Evolutionary conservation across 2,329 filamentous ascomycete genomes (phyloP).

Genomic region (Ceratocystis variospora): DNA sequence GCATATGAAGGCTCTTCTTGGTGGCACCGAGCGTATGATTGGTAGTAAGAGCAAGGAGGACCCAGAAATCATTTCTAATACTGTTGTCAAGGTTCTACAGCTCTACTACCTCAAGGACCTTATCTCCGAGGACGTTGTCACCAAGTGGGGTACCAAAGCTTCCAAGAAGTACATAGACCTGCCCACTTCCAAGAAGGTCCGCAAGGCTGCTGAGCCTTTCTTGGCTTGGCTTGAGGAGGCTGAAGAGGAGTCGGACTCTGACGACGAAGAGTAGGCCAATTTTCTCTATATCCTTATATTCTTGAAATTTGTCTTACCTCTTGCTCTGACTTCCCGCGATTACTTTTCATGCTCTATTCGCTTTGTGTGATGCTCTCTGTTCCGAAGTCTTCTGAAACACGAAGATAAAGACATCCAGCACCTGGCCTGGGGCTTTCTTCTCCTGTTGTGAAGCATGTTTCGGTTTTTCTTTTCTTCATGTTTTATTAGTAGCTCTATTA

Average conservation of each 20-base stretch:
- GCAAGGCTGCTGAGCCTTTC: slow-evolving; percentile 88
- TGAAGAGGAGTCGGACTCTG: slow-evolving; percentile 45
- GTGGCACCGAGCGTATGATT: slow-evolving; percentile 87
- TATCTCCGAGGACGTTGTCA: slow-evolving; percentile 73
- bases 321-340: background rate
- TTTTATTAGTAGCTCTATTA: background rate
- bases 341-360: background rate
- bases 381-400: slow-evolving; percentile 1
- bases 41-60: slow-evolving; percentile 57
- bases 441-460: background rate
- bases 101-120: slow-evolving; percentile 85
- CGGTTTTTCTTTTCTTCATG: background rate
- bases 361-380: background rate
- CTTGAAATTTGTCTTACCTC: background rate
- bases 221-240: slow-evolving; percentile 85
- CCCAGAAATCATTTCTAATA: slow-evolving; percentile 58
- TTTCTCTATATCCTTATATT: background rate
- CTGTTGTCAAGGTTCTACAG: slow-evolving; percentile 80
- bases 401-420: background rate
- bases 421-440: background rate
- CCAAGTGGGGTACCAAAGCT: slow-evolving; percentile 83
- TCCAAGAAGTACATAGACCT: slow-evolving; percentile 98
- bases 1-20: slow-evolving; percentile 89
- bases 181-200: slow-evolving; percentile 80
- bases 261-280: slow-evolving; percentile 30